Conservation (phyloP, 148 eudicot genomes). For the Vaccinium myrtillus region DNA sequence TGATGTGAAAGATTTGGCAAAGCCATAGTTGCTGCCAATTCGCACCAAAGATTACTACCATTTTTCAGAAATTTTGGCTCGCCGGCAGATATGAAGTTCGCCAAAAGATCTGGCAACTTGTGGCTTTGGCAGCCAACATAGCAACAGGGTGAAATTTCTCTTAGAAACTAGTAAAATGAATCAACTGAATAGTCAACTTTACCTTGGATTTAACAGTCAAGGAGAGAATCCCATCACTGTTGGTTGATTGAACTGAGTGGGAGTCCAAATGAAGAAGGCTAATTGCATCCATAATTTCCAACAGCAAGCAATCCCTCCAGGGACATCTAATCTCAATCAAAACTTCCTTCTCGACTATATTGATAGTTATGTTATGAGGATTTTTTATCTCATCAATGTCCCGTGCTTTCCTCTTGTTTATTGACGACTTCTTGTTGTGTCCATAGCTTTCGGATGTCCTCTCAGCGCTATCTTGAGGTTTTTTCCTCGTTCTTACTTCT, state of each 20-base stretch:
- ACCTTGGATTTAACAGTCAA: conserved; percentile 61
- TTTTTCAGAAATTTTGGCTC: background rate
- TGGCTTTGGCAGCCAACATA: background rate
- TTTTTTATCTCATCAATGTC: conserved; percentile 26
- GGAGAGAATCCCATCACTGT: conserved; percentile 47
- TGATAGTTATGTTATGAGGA: conserved; percentile 32
- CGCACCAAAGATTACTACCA: background rate
- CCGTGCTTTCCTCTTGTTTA: conserved; percentile 42
- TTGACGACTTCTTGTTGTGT: conserved; percentile 19
- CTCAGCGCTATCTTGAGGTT: conserved; percentile 39
- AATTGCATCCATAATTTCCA: conserved; percentile 51
- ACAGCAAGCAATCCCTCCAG: conserved; percentile 55
- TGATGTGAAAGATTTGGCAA: background rate
- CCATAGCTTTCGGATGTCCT: conserved; percentile 49
- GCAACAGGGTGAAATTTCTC: background rate
- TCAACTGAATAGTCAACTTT: background rate
- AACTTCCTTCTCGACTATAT: conserved; percentile 41
- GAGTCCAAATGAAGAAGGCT: conserved; percentile 50
- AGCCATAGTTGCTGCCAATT: background rate
- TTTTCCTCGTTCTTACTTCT: conserved; percentile 36
- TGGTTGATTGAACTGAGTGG: conserved; percentile 59
- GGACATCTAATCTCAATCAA: conserved; percentile 50
- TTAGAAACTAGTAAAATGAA: background rate
- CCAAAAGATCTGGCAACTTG: background rate
- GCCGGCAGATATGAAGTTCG: background rate